Conservation (phyloP, 2,329 filamentous ascomycete genomes). For the Xenoacremonium recifei region DNA sequence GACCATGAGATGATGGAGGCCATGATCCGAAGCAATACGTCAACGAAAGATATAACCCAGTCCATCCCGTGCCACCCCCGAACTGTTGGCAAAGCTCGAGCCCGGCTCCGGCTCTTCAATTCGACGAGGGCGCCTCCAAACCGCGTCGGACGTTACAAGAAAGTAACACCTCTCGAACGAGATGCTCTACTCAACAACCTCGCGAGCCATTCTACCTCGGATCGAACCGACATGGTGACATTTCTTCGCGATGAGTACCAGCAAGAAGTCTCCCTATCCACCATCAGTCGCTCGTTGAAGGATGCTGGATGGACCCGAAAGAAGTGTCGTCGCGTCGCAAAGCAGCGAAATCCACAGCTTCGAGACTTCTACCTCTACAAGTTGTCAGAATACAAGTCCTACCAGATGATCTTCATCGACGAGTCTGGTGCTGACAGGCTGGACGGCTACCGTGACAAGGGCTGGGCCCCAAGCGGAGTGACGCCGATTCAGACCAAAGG, state of each 20-base stretch:
- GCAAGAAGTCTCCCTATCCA: slow-evolving; percentile 4
- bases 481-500: slow-evolving; percentile 20
- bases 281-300: slow-evolving; percentile 23
- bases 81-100: slow-evolving; percentile 6
- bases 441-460: slow-evolving; percentile 28
- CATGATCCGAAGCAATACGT: slow-evolving; percentile 5
- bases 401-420: slow-evolving; percentile 34
- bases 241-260: slow-evolving; percentile 6
- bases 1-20: slow-evolving; percentile 6
- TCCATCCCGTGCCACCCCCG: slow-evolving; percentile 3
- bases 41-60: slow-evolving; percentile 9
- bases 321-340: slow-evolving; percentile 26
- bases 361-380: slow-evolving; percentile 33
- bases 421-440: slow-evolving; percentile 35
- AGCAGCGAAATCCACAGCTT: slow-evolving; percentile 31
- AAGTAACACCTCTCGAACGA: slow-evolving; percentile 2
- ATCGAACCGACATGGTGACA: slow-evolving; percentile 7
- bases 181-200: slow-evolving; percentile 6
- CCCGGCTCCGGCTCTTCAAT: slow-evolving; percentile 3
- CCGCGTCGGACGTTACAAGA: slow-evolving; percentile 5
- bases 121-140: slow-evolving; percentile 8
- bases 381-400: slow-evolving; percentile 29
- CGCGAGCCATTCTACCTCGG: slow-evolving; percentile 2
- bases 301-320: slow-evolving; percentile 30
- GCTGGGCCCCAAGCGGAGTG: slow-evolving; percentile 32